These are phyloP conservation scores for Apophysomyces ossiformis DNA, from an alignment of 371 early-diverging fungal species.

Conservation along the genomic window DNA sequence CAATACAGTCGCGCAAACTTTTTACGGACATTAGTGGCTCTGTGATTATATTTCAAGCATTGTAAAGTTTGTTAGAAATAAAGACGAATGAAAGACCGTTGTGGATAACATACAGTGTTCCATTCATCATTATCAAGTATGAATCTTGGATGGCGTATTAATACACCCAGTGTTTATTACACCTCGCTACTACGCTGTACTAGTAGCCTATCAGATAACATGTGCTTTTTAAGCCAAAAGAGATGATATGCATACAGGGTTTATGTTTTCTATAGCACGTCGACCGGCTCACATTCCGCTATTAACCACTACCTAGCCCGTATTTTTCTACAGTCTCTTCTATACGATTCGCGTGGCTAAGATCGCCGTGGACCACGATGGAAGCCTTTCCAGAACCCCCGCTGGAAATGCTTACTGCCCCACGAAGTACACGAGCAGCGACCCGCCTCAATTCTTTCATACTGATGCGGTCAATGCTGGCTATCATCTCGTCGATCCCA, in stretches of 20 bases:
- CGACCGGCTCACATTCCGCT: slow-evolving; percentile 13
- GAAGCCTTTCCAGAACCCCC: slow-evolving; percentile 64
- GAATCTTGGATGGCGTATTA: too few species aligned
- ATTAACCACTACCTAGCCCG: slow-evolving; percentile 33
- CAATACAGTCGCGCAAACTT: too few species aligned
- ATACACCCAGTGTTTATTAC: background rate
- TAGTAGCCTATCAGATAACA: background rate
- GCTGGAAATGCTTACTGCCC: slow-evolving; percentile 54
- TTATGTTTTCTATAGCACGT: background rate
- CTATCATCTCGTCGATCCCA: slow-evolving; percentile 77
- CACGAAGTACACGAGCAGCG: slow-evolving; percentile 60
- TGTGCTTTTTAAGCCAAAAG: background rate
- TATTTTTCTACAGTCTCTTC: slow-evolving; percentile 46
- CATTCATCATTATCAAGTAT: too few species aligned
- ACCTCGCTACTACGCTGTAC: too few species aligned
- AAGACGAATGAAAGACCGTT: too few species aligned
- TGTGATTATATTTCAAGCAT: too few species aligned
- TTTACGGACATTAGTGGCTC: too few species aligned
- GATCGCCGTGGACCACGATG: slow-evolving; percentile 58
- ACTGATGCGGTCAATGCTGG: slow-evolving; percentile 74
- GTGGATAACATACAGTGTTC: too few species aligned
- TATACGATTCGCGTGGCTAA: slow-evolving; percentile 50
- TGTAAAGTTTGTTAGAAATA: too few species aligned
- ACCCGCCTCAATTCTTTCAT: slow-evolving; percentile 75
- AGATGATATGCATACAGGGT: background rate